These are phyloP conservation scores for Citrullus colocynthis DNA, from an alignment of 306 rosid species.

Conservation along the genomic window DNA sequence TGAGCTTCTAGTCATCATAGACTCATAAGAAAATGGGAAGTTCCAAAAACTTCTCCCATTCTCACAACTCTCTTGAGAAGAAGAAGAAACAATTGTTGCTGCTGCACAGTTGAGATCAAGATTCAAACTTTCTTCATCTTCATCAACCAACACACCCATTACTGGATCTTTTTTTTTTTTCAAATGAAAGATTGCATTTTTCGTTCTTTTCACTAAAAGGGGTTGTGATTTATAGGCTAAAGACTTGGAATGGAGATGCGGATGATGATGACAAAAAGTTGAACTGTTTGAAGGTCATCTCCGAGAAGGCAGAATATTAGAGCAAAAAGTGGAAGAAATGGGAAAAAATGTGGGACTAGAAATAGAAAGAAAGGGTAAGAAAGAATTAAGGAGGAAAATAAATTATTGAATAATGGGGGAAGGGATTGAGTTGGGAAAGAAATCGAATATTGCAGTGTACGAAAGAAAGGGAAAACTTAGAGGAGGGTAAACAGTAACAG, in stretches of 20 bases:
- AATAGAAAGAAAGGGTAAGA: background rate
- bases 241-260: background rate
- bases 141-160: conserved; percentile 29
- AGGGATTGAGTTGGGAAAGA: background rate
- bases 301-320: background rate
- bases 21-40: conserved; percentile 28
- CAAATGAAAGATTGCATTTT: background rate
- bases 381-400: background rate
- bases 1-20: conserved; percentile 22
- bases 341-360: background rate
- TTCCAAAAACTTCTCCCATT: conserved; percentile 36
- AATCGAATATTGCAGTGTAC: conserved; percentile 9
- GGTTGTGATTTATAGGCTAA: conserved; percentile 14
- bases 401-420: background rate
- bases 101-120: conserved; percentile 36
- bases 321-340: background rate
- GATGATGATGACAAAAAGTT: background rate
- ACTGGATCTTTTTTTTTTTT: background rate
- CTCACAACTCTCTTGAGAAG: conserved; percentile 37
- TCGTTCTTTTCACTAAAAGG: background rate
- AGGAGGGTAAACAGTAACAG: conserved; percentile 9
- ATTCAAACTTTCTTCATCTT: conserved; percentile 29
- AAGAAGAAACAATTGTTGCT: conserved; percentile 5
- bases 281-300: background rate
- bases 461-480: background rate